phyloP scores from a whole-genome alignment of 208 protist species.

The Trichomonas vaginalis region DNA sequence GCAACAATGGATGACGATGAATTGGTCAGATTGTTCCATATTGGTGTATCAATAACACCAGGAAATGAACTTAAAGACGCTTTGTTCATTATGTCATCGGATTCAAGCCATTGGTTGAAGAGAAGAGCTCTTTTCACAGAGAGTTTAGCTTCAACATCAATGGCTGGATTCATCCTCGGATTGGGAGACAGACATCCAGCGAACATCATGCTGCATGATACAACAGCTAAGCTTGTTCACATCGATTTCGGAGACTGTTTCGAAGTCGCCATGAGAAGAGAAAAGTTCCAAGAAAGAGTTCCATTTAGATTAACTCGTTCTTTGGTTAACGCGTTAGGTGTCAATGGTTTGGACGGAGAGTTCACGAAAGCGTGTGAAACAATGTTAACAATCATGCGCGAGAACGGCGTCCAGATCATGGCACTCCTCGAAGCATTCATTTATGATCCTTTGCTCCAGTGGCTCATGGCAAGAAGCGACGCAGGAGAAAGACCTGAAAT shows the following conservation, averaged over 20 bases:
- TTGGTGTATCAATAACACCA: not conserved
- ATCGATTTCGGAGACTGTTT: conserved; percentile 18
- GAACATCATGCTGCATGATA: not conserved
- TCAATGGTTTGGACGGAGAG: not conserved
- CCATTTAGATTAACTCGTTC: not conserved
- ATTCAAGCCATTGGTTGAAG: not conserved
- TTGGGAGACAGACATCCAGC: not conserved
- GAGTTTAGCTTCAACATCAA: not conserved
- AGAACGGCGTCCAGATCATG: not conserved
- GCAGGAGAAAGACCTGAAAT: not conserved
- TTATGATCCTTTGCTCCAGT: not conserved
- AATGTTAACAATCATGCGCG: not conserved
- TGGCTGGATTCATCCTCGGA: not conserved
- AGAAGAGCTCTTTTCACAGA: not conserved
- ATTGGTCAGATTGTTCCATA: not conserved
- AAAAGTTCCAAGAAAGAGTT: not conserved
- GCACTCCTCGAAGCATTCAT: conserved; percentile 1
- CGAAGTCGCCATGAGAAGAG: not conserved
- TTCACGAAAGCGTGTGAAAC: not conserved
- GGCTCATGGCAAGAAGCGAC: not conserved
- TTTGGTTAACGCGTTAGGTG: not conserved
- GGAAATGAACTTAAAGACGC: not conserved
- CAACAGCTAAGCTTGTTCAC: not conserved
- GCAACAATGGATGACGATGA: not conserved
- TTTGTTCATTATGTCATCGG: not conserved